A percentile compares a stretch with the other conserved stretches of the same genome.
Evolutionary conservation across 208 protist species (phyloP).

Genomic region (Trypanosoma boissoni): DNA sequence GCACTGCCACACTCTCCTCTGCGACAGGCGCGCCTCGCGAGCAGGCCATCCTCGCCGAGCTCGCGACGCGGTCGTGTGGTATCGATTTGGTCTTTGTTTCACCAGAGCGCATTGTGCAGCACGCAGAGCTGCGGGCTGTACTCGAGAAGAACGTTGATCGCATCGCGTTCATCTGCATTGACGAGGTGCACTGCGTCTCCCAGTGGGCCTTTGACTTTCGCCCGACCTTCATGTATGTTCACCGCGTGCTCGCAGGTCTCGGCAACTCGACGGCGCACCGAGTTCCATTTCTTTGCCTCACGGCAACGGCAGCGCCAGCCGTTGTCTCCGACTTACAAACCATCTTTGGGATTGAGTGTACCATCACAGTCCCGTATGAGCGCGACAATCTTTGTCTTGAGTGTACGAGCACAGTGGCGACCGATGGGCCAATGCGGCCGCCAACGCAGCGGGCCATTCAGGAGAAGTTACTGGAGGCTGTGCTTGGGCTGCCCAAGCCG

Average conservation of each 20-base stretch:
- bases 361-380: slow-evolving; percentile 33
- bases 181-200: slow-evolving; percentile 97
- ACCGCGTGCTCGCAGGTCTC: slow-evolving; percentile 40
- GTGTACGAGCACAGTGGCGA: slow-evolving; percentile 19
- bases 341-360: slow-evolving; percentile 64
- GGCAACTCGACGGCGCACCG: background rate
- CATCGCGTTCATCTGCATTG: slow-evolving; percentile 87
- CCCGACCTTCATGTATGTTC: slow-evolving; percentile 78
- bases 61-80: slow-evolving; percentile 32
- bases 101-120: slow-evolving; percentile 69
- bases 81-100: slow-evolving; percentile 88
- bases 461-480: slow-evolving; percentile 57
- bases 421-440: slow-evolving; percentile 2
- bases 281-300: slow-evolving; percentile 75
- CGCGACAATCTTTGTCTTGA: slow-evolving; percentile 67
- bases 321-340: slow-evolving; percentile 79
- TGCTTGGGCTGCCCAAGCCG: slow-evolving; percentile 70
- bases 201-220: slow-evolving; percentile 97
- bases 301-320: slow-evolving; percentile 69
- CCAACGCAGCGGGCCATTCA: slow-evolving; percentile 44
- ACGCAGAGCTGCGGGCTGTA: slow-evolving; percentile 38
- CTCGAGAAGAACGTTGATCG: slow-evolving; percentile 47
- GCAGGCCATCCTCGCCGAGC: slow-evolving; percentile 35
- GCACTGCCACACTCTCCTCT: slow-evolving; percentile 52
- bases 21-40: slow-evolving; percentile 40